phyloP scores from a whole-genome alignment of 768 basidiomycete species.

The Amylocystis lapponica region DNA sequence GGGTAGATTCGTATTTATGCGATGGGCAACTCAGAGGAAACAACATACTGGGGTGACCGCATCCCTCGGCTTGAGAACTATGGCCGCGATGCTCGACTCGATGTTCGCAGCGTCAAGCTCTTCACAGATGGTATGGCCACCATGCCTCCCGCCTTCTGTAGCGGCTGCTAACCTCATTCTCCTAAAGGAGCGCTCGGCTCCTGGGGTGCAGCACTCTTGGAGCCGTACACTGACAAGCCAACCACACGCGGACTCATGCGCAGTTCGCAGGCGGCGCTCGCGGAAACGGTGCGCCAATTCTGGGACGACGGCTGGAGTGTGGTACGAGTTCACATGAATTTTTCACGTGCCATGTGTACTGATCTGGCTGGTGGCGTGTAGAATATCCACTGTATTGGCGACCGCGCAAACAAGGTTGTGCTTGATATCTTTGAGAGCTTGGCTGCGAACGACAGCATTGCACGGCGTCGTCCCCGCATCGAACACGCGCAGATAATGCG shows the following conservation, averaged over 20 bases:
- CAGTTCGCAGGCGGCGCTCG: conserved; percentile 45
- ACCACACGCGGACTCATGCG: conserved; percentile 67
- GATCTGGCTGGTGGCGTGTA: conserved; percentile 26
- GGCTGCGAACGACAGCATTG: conserved; percentile 22
- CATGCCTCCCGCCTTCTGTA: not conserved
- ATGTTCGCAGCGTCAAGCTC: conserved; percentile 63
- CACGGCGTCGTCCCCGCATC: conserved; percentile 66
- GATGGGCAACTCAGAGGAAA: conserved; percentile 38
- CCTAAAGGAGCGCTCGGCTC: conserved; percentile 85
- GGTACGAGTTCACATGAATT: conserved; percentile 37
- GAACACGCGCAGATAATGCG: conserved; percentile 93
- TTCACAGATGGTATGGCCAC: conserved; percentile 60
- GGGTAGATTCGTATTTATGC: conserved; percentile 30
- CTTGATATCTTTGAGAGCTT: conserved; percentile 77
- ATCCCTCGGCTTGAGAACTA: conserved; percentile 52
- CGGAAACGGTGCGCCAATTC: conserved; percentile 51
- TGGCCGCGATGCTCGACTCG: conserved; percentile 48
- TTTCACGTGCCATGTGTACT: too few relatives aligned
- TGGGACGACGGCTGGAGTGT: conserved; percentile 80
- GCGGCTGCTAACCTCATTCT: conserved; percentile 8
- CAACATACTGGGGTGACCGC: conserved; percentile 56
- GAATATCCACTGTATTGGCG: conserved; percentile 89
- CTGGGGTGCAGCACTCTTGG: conserved; percentile 84
- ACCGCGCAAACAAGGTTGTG: conserved; percentile 78
- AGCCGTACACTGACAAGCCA: conserved; percentile 81